These are phyloP conservation scores for Hericium erinaceus DNA, from an alignment of 768 basidiomycete genomes.

Conservation along the genomic window DNA sequence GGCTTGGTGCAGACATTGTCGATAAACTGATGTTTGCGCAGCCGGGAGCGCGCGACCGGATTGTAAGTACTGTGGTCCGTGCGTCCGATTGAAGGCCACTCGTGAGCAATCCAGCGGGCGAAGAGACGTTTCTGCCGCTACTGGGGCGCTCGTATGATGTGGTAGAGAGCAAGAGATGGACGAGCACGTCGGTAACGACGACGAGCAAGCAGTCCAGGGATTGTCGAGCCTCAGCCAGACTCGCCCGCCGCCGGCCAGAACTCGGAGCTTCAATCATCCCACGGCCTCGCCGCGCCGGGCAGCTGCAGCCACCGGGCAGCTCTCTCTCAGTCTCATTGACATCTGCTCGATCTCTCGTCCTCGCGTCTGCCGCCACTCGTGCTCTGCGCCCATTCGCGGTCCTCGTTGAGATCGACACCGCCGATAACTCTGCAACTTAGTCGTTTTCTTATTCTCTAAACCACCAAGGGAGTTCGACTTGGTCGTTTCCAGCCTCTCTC, in stretches of 20 bases:
- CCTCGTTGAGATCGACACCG: too few species aligned
- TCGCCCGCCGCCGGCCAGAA: background rate
- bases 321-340: too few species aligned
- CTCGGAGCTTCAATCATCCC: background rate
- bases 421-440: too few species aligned
- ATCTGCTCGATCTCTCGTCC: too few species aligned
- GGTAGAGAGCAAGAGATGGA: background rate
- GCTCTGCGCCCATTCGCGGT: too few species aligned
- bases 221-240: background rate
- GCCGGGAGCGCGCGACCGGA: background rate
- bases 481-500: too few species aligned
- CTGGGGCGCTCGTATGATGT: background rate
- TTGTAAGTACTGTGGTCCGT: background rate
- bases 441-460: too few species aligned
- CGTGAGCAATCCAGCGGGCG: too few species aligned
- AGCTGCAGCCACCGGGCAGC: too few species aligned
- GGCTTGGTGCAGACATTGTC: conserved; percentile 13
- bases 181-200: background rate
- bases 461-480: too few species aligned
- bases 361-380: too few species aligned
- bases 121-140: too few species aligned
- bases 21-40: background rate
- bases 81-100: background rate
- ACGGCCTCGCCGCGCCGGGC: background rate
- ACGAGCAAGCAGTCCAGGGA: background rate